These are phyloP conservation scores for Clitopilus passeckerianus DNA, from an alignment of 768 basidiomycete species.

Conservation along the genomic window DNA sequence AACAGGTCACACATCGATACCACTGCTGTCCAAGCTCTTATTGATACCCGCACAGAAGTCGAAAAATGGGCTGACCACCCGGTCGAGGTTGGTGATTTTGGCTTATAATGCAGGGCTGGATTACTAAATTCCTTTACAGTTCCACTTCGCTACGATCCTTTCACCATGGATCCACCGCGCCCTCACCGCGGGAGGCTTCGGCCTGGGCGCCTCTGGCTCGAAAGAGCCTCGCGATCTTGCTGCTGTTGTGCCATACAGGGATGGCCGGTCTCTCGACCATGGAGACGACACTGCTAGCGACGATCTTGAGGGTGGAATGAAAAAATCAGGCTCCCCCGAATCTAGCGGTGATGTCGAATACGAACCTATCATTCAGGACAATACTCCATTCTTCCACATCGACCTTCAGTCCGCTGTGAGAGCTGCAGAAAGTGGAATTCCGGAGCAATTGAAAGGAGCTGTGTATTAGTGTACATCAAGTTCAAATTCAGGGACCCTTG, in stretches of 20 bases:
- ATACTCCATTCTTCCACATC: slow-evolving; percentile 89
- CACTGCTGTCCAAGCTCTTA: slow-evolving; percentile 85
- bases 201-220: slow-evolving; percentile 49
- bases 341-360: slow-evolving; percentile 14
- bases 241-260: slow-evolving; percentile 65
- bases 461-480: neutral
- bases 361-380: slow-evolving; percentile 38
- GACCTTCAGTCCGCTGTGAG: slow-evolving; percentile 71
- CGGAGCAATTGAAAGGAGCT: neutral
- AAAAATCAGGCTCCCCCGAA: slow-evolving; percentile 18
- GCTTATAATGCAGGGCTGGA: neutral
- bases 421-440: slow-evolving; percentile 53
- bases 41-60: slow-evolving; percentile 84
- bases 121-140: slow-evolving; percentile 36
- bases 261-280: slow-evolving; percentile 24
- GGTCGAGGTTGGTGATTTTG: slow-evolving; percentile 49
- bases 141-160: slow-evolving; percentile 91
- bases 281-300: slow-evolving; percentile 18
- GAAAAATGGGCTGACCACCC: slow-evolving; percentile 80
- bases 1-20: slow-evolving; percentile 82
- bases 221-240: slow-evolving; percentile 60
- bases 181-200: slow-evolving; percentile 87
- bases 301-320: slow-evolving; percentile 31
- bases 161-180: slow-evolving; percentile 94
- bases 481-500: neutral